These are phyloP conservation scores for Trichoderma sp. DNA, from an alignment of 2,329 filamentous ascomycete species.

Conservation along the genomic window DNA sequence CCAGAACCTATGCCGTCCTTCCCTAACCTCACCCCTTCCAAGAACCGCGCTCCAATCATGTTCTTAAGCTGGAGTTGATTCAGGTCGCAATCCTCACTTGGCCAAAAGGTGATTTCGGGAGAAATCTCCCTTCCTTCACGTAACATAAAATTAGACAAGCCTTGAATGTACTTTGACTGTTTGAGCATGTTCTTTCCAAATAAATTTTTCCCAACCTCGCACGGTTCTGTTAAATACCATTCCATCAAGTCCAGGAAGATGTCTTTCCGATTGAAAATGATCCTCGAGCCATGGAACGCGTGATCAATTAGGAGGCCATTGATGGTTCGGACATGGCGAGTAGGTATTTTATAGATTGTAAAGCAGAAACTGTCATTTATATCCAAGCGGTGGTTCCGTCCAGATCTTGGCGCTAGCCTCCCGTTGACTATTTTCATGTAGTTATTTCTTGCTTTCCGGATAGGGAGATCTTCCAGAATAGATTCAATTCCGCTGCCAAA, in stretches of 20 bases:
- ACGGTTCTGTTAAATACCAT: neutral
- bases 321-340: neutral
- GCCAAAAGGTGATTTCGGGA: neutral
- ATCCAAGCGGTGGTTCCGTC: neutral
- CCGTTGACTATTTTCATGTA: neutral
- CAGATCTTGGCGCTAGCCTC: neutral
- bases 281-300: constrained; percentile 8
- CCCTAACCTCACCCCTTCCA: neutral
- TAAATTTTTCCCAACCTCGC: neutral
- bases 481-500: neutral
- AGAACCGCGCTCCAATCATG: neutral
- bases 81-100: neutral
- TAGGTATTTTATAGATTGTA: neutral
- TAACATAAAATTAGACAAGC: neutral
- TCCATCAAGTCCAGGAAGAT: neutral
- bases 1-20: too few relatives aligned
- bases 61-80: neutral
- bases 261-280: neutral
- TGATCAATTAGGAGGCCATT: constrained; percentile 7
- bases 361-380: neutral
- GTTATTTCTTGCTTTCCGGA: neutral
- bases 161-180: neutral
- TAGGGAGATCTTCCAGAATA: neutral
- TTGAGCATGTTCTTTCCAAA: neutral
- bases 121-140: neutral